phyloP scores from a whole-genome alignment of 352 stramenopile species.

The Phytophthora palmivora region DNA sequence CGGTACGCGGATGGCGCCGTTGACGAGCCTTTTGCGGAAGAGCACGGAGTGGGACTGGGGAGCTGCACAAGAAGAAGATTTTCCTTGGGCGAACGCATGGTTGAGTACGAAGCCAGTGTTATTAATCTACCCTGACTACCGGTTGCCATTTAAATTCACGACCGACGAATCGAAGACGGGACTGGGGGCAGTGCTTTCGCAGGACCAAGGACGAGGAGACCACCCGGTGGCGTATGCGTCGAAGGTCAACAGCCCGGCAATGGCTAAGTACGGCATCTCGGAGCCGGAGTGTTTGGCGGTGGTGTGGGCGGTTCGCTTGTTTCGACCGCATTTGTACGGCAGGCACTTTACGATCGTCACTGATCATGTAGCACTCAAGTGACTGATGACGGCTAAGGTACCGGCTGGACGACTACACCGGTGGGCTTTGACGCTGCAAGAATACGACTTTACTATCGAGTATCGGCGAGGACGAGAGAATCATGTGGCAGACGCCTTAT shows the following conservation, averaged over 20 bases:
- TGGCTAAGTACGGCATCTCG: conserved; percentile 32
- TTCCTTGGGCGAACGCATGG: conserved; percentile 23
- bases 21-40: conserved; percentile 36
- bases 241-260: conserved; percentile 16
- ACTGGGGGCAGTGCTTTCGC: conserved; percentile 30
- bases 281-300: conserved; percentile 38
- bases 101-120: conserved; percentile 6
- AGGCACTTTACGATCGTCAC: conserved; percentile 26
- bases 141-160: conserved; percentile 33
- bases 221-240: conserved; percentile 28
- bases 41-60: conserved; percentile 26
- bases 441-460: conserved; percentile 28
- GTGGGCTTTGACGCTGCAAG: conserved; percentile 30
- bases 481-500: conserved; percentile 25
- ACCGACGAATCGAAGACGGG: conserved; percentile 33
- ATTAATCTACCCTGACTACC: conserved; percentile 34
- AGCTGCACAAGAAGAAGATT: conserved; percentile 14
- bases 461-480: conserved; percentile 5
- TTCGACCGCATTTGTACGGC: conserved; percentile 33
- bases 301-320: background rate
- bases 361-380: conserved; percentile 30
- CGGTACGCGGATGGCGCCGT: conserved; percentile 10
- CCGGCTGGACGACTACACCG: conserved; percentile 11
- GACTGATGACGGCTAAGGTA: conserved; percentile 25
- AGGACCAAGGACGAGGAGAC: conserved; percentile 11